Conservation (phyloP, 1,139 yeast genomes). For the Eremothecium cymbalariae region DNA sequence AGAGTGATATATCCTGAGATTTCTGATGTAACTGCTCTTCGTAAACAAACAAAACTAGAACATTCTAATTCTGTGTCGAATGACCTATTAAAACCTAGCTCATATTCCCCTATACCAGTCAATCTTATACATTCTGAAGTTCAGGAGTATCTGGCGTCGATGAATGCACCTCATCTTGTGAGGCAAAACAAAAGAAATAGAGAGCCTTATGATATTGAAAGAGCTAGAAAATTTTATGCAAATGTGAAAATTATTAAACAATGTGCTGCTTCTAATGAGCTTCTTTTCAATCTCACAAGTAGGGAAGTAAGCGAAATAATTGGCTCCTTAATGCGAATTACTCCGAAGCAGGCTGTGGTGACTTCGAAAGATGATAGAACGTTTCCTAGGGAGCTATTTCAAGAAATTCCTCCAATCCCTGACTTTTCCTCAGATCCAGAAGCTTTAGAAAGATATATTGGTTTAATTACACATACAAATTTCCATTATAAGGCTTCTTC, state of each 20-base stretch:
- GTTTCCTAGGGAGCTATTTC: slow-evolving; percentile 20
- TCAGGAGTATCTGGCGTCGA: slow-evolving; percentile 25
- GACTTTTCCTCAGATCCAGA: slow-evolving; percentile 23
- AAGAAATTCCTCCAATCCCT: slow-evolving; percentile 34
- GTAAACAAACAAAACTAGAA: too few relatives aligned
- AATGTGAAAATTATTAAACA: slow-evolving; percentile 13
- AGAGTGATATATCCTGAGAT: too few relatives aligned
- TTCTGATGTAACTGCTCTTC: too few relatives aligned
- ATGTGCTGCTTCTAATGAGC: slow-evolving; percentile 11
- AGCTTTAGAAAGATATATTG: slow-evolving; percentile 31
- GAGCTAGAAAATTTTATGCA: slow-evolving; percentile 17
- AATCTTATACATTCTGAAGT: too few relatives aligned
- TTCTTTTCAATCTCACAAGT: slow-evolving; percentile 10
- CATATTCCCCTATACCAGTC: too few relatives aligned
- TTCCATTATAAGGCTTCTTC: slow-evolving; percentile 32
- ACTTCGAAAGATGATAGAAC: slow-evolving; percentile 6
- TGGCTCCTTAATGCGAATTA: slow-evolving; percentile 18
- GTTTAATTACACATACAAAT: slow-evolving; percentile 32
- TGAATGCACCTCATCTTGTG: slow-evolving; percentile 19
- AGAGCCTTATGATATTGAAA: slow-evolving; percentile 16
- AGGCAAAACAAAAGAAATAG: slow-evolving; percentile 17
- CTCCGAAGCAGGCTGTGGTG: slow-evolving; percentile 10
- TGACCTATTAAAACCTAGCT: too few relatives aligned
- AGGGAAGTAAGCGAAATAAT: slow-evolving; percentile 17
- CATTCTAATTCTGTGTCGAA: too few relatives aligned